Percentiles rank a stretch among this genome's conserved stretches.
Evolutionary conservation across 2,329 filamentous ascomycete genomes (phyloP).

Genomic region (Colletotrichum sp.): DNA sequence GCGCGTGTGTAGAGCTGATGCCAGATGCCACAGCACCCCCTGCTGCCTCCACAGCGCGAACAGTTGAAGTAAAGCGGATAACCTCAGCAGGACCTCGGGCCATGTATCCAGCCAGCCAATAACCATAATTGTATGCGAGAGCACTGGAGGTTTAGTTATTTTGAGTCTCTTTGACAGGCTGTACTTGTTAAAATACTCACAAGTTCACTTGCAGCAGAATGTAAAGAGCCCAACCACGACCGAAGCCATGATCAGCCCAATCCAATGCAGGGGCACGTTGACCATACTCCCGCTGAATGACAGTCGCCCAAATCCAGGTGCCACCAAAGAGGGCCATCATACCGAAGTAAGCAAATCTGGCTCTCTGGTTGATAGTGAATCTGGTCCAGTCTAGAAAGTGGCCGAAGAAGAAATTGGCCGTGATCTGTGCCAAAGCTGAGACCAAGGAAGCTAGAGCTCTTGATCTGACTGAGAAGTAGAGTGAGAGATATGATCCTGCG

Average conservation of each 20-base stretch:
- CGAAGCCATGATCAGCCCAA: constrained; percentile 24
- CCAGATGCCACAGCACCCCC: constrained; percentile 15
- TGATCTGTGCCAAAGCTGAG: constrained; percentile 23
- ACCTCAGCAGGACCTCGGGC: constrained; percentile 12
- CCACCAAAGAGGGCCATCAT: constrained; percentile 23
- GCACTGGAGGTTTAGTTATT: background rate
- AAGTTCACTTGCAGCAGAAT: constrained; percentile 24
- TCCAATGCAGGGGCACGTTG: constrained; percentile 19
- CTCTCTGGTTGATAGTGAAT: constrained; percentile 22
- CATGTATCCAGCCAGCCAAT: constrained; percentile 8
- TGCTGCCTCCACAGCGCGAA: constrained; percentile 12
- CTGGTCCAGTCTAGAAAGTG: constrained; percentile 26
- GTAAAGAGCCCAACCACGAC: constrained; percentile 27
- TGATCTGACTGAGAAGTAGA: constrained; percentile 25
- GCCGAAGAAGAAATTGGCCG: constrained; percentile 26
- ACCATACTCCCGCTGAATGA: constrained; percentile 24
- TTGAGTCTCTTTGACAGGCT: background rate
- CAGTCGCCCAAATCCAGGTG: constrained; percentile 27
- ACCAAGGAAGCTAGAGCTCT: constrained; percentile 24
- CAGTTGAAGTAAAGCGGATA: constrained; percentile 1
- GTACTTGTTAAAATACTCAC: background rate
- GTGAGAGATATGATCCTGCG: constrained; percentile 24
- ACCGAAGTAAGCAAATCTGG: constrained; percentile 23
- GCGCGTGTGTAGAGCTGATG: constrained; percentile 17
- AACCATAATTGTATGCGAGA: constrained; percentile 13